Evolutionary conservation across 768 basidiomycete species (phyloP), one percentile per base, ranked within the genome.

Genomic region (Pisolithus orientalis): DNA sequence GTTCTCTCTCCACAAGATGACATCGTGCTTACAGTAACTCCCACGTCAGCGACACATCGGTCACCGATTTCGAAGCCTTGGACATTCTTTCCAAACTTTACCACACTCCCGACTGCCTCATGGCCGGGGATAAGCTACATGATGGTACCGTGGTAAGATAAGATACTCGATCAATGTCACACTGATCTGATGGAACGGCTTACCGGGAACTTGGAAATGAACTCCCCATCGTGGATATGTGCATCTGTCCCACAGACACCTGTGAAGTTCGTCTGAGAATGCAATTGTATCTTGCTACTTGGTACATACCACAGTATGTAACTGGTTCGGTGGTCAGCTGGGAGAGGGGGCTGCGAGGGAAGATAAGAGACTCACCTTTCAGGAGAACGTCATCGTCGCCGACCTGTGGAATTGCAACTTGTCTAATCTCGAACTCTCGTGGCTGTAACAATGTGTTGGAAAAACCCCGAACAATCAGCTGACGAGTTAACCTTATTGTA

Each of bases 41-140:
- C 79, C 38, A 87, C 85, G 67, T 95, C 92, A 25, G 87, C 88
- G 38, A 90, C 92, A 61, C 85, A 84, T 48, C 90, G 83, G 62
- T 94, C 92, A 28, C 92, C 92, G 13, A 81, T 65, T 2, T 74
- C 69, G 60, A 94, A 91, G 5, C 79, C 87, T 56, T 80, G 80
- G 44, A 94, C 91, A 53, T 89, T 80, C 72, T 84, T 86, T 24
- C 92, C 91, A 59, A 88, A 73, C 56, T 84, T 80, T 27, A 85
- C 80, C 49, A 92, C 72, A 8, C 70, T 71, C 5, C 92, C 92
- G 34, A 95, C 82, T 39, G 79, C 79, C 69, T 87, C 86, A 57
- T 88, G 85, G 2, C 85, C 83, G 10, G 87, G 85, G 52, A 88
- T 84, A 39, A 90, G 74, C 78, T 84, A 57, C 38, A n/a, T 44